Conservation (phyloP, 352 stramenopile genomes). For the Saprolegnia parasitica region DNA sequence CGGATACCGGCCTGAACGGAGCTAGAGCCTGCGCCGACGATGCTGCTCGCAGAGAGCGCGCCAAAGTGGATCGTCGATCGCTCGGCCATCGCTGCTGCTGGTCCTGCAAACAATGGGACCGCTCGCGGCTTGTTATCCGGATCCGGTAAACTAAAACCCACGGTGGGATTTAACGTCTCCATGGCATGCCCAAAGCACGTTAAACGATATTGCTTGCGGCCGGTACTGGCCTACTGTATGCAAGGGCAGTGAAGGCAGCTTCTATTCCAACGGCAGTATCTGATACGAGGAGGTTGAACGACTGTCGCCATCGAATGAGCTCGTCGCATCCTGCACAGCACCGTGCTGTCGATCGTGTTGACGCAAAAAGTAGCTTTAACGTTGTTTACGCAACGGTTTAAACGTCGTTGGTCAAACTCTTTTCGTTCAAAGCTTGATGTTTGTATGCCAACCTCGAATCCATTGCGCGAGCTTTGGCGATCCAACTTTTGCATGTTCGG, state of each 20-base stretch:
- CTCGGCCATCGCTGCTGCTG: constrained; percentile 45
- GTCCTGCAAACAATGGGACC: constrained; percentile 7
- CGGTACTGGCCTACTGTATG: too few species aligned
- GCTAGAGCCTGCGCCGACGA: constrained; percentile 28
- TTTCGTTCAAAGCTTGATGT: neutral
- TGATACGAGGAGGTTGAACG: too few species aligned
- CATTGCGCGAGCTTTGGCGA: neutral
- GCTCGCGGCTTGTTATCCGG: neutral
- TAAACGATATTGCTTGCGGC: too few species aligned
- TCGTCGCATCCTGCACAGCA: neutral
- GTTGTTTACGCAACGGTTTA: constrained; percentile 1
- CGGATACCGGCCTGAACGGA: constrained; percentile 60
- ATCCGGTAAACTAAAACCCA: neutral
- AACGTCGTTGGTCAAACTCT: neutral
- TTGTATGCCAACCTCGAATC: neutral
- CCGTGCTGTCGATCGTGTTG: neutral
- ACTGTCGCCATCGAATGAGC: neutral
- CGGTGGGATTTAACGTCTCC: too few species aligned
- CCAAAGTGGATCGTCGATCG: constrained; percentile 82
- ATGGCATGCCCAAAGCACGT: too few species aligned
- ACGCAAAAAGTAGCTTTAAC: neutral
- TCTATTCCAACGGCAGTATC: too few species aligned
- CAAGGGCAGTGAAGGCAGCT: too few species aligned
- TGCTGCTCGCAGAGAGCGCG: constrained; percentile 41
- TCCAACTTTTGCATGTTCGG: neutral